phyloP scores from a whole-genome alignment of 1,284 basidiomycete species.

The Chalciporus sp. region DNA sequence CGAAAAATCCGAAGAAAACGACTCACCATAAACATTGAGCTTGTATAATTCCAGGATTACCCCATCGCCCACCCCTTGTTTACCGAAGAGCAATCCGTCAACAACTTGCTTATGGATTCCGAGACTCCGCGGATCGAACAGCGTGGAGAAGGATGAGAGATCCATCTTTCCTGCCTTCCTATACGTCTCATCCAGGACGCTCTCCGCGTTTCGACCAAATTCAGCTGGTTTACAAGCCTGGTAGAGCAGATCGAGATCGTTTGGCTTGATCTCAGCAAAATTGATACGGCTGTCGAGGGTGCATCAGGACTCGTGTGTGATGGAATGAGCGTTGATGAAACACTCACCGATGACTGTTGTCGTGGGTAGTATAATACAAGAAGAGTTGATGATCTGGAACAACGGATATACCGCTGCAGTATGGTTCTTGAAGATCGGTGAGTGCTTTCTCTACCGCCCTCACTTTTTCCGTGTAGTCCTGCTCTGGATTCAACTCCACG shows the following conservation, averaged over 20 bases:
- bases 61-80: conserved; percentile 31
- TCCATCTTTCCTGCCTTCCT: conserved; percentile 40
- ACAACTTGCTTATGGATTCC: conserved; percentile 17
- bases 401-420: no score
- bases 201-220: conserved; percentile 10
- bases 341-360: no score
- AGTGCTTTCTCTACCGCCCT: no score
- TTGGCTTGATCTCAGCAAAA: background rate
- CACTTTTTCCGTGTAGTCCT: no score
- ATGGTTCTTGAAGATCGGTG: no score
- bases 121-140: conserved; percentile 25
- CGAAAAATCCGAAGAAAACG: conserved; percentile 16
- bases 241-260: conserved; percentile 9
- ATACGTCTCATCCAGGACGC: conserved; percentile 21
- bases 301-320: no score
- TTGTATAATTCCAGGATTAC: conserved; percentile 45
- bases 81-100: conserved; percentile 31
- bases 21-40: conserved; percentile 39
- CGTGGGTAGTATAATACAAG: no score
- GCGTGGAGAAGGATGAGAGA: conserved; percentile 25
- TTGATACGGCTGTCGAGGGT: conserved; percentile 10
- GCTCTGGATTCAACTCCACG: no score
- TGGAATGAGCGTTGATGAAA: no score
- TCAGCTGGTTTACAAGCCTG: conserved; percentile 16
- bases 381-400: no score